These are phyloP conservation scores for Globisporangium iwayamae DNA, from an alignment of 352 stramenopile genomes.

Conservation along the genomic window DNA sequence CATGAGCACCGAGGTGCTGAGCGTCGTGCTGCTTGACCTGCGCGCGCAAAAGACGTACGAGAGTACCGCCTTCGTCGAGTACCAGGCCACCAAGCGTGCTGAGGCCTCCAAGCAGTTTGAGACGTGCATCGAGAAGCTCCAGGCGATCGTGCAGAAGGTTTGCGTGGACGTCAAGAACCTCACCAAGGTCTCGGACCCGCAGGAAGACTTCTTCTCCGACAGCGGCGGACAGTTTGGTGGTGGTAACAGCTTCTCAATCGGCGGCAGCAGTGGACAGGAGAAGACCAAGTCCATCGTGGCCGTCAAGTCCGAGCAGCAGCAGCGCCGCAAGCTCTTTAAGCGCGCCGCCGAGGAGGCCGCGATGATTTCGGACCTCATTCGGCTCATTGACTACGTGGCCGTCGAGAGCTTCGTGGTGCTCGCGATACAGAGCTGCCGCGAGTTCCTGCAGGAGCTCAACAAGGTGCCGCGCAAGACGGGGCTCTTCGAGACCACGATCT, in stretches of 20 bases:
- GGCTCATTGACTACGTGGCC: slow-evolving; percentile 90
- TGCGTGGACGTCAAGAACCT: slow-evolving; percentile 90
- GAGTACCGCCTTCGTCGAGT: slow-evolving; percentile 86
- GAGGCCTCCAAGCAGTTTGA: slow-evolving; percentile 91
- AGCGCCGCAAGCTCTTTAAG: slow-evolving; percentile 77
- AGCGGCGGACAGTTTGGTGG: slow-evolving; percentile 16
- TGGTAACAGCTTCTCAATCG: neutral
- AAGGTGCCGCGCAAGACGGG: slow-evolving; percentile 86
- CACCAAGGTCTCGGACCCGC: slow-evolving; percentile 52
- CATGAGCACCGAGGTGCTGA: slow-evolving; percentile 80
- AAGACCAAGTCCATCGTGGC: slow-evolving; percentile 93
- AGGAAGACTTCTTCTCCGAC: slow-evolving; percentile 65
- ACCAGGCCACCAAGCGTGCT: slow-evolving; percentile 80
- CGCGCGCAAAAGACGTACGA: slow-evolving; percentile 89
- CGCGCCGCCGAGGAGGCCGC: slow-evolving; percentile 82
- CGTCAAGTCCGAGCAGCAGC: slow-evolving; percentile 87
- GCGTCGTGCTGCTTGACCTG: slow-evolving; percentile 79
- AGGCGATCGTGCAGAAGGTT: slow-evolving; percentile 86
- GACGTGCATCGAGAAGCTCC: slow-evolving; percentile 87
- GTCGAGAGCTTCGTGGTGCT: slow-evolving; percentile 90
- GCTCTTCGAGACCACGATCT: slow-evolving; percentile 93
- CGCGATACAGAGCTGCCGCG: slow-evolving; percentile 75
- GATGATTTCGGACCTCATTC: slow-evolving; percentile 93
- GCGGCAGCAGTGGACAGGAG: slow-evolving; percentile 35
- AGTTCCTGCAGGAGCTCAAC: slow-evolving; percentile 88